phyloP scores from a whole-genome alignment of 768 basidiomycete genomes.

The Suillus lakei region DNA sequence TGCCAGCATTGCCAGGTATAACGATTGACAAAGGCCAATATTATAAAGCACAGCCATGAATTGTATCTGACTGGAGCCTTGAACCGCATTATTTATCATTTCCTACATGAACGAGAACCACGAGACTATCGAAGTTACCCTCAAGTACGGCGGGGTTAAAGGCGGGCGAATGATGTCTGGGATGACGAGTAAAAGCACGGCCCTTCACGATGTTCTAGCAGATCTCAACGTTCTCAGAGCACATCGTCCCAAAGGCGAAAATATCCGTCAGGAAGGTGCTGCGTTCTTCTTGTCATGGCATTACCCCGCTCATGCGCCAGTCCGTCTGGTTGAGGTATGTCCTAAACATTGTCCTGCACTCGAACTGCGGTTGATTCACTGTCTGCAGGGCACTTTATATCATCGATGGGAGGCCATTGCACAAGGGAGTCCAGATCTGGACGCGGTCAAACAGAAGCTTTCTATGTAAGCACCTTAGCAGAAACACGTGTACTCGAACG shows the following conservation, averaged over 20 bases:
- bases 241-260: conserved; percentile 32
- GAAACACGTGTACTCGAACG: not conserved
- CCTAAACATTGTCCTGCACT: not conserved
- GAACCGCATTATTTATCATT: not conserved
- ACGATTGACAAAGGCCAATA: too few species aligned
- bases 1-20: too few species aligned
- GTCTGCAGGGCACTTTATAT: conserved; percentile 29
- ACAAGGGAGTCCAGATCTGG: conserved; percentile 26
- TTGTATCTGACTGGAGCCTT: not conserved
- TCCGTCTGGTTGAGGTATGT: not conserved
- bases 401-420: conserved; percentile 30
- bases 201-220: conserved; percentile 27
- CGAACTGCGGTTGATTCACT: not conserved
- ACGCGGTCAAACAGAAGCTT: conserved; percentile 26
- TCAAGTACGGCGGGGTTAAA: conserved; percentile 29
- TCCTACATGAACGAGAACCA: not conserved
- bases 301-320: conserved; percentile 15
- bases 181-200: conserved; percentile 14
- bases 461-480: conserved; percentile 29
- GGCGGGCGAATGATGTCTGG: conserved; percentile 17
- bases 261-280: conserved; percentile 24
- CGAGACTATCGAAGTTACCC: conserved; percentile 30
- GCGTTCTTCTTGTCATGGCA: conserved; percentile 33
- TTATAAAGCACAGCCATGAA: too few species aligned
- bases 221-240: conserved; percentile 36